Conservation (phyloP, 2,329 filamentous ascomycete genomes). For the Furcasterigmium furcatum region DNA sequence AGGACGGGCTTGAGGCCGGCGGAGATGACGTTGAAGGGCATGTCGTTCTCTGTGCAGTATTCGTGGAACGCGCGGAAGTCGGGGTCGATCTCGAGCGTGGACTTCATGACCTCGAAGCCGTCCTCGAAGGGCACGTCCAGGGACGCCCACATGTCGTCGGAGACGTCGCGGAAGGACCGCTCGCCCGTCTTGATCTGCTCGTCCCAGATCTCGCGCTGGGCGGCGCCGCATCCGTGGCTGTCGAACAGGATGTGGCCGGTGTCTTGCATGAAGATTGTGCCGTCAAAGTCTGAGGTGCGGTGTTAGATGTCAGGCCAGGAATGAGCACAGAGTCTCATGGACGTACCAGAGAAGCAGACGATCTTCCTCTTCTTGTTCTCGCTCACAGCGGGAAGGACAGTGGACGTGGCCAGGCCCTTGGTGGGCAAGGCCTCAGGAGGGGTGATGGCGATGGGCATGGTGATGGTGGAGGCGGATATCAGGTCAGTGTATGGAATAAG, state of each 20-base stretch:
- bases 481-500: slow-evolving; percentile 1
- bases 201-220: slow-evolving; percentile 53
- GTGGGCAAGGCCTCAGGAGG: slow-evolving; percentile 20
- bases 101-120: slow-evolving; percentile 62
- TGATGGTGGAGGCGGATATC: slow-evolving; percentile 14
- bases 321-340: neutral
- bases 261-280: slow-evolving; percentile 70
- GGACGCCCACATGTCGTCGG: slow-evolving; percentile 69
- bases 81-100: slow-evolving; percentile 58
- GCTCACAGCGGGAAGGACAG: slow-evolving; percentile 12
- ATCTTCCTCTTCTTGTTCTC: slow-evolving; percentile 50
- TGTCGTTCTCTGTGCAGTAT: slow-evolving; percentile 59
- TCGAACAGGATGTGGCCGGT: slow-evolving; percentile 69
- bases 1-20: slow-evolving; percentile 65
- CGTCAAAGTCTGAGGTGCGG: slow-evolving; percentile 64
- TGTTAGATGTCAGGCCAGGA: neutral
- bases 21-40: slow-evolving; percentile 68
- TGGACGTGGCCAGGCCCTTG: slow-evolving; percentile 20
- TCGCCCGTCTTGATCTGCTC: slow-evolving; percentile 63
- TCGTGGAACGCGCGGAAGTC: slow-evolving; percentile 63
- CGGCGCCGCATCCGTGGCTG: slow-evolving; percentile 57
- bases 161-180: slow-evolving; percentile 66
- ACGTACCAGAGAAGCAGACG: slow-evolving; percentile 54
- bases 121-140: slow-evolving; percentile 65
- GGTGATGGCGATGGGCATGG: slow-evolving; percentile 34